phyloP scores from a whole-genome alignment of 2,329 filamentous ascomycete genomes.

The Clonostachys rhizophaga region DNA sequence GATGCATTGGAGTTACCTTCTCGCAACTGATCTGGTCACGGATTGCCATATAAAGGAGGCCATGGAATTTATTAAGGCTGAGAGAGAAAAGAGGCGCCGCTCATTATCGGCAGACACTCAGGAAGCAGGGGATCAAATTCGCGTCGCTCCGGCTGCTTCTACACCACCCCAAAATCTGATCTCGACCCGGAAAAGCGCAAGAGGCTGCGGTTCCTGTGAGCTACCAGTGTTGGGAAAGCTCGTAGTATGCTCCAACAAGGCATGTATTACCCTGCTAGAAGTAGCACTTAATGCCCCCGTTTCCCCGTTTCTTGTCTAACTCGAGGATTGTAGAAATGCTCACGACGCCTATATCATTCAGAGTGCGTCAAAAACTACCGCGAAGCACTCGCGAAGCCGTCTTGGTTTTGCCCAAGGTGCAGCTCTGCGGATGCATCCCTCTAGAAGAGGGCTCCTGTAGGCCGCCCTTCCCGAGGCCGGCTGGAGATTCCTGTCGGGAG shows the following conservation, averaged over 20 bases:
- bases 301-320: neutral
- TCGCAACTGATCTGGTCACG: slow-evolving; percentile 40
- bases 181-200: neutral
- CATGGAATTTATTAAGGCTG: slow-evolving; percentile 34
- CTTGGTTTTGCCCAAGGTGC: no score
- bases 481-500: no score
- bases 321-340: slow-evolving; percentile 26
- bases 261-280: neutral
- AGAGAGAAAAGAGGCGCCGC: slow-evolving; percentile 20
- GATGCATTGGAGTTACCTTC: slow-evolving; percentile 46
- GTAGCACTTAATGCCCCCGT: slow-evolving; percentile 2
- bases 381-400: no score
- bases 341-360: slow-evolving; percentile 40
- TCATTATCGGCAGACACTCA: no score
- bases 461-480: no score
- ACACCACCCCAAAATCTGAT: neutral
- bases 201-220: neutral
- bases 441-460: no score
- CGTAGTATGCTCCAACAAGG: no score
- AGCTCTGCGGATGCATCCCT: no score
- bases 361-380: slow-evolving; percentile 29
- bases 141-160: no score
- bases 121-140: no score
- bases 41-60: slow-evolving; percentile 37
- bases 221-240: neutral